Percentiles rank a stretch among this genome's conserved stretches.
Conservation (phyloP, 306 rosid genomes). For the Glycine tomentella region DNA sequence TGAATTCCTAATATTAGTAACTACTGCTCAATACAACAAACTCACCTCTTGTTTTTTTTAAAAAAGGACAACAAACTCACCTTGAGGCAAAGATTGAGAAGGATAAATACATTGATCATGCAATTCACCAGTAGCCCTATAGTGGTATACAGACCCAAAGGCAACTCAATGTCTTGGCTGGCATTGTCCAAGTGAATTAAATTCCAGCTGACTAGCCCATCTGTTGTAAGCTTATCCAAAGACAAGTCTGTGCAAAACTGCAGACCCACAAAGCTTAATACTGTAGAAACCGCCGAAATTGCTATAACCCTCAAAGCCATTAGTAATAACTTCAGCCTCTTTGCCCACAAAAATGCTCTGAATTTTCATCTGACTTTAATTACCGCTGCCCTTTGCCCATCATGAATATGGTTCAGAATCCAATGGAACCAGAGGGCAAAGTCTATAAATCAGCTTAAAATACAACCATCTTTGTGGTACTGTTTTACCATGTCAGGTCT, state of each 20-base stretch:
- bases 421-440: constrained; percentile 49
- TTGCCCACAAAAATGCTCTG: constrained; percentile 54
- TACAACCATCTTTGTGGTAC: not conserved
- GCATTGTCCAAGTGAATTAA: constrained; percentile 57
- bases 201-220: constrained; percentile 68
- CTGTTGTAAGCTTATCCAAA: constrained; percentile 61
- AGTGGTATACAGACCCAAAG: constrained; percentile 70
- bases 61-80: constrained; percentile 51
- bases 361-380: constrained; percentile 67
- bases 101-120: constrained; percentile 77
- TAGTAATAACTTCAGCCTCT: constrained; percentile 54
- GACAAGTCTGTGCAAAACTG: constrained; percentile 79
- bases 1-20: constrained; percentile 23
- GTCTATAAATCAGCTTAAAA: constrained; percentile 51
- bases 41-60: too few species aligned
- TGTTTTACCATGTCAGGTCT: constrained; percentile 41
- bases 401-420: constrained; percentile 49
- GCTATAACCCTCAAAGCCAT: constrained; percentile 80
- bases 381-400: constrained; percentile 51
- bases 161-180: constrained; percentile 64
- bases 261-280: constrained; percentile 77
- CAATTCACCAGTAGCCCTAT: constrained; percentile 77
- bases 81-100: constrained; percentile 84
- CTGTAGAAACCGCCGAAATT: constrained; percentile 68
- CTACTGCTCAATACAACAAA: not conserved